A percentile compares a stretch with the other conserved stretches of the same genome.
Conservation (phyloP, 306 rosid genomes). For the Dryas alaskensis region DNA sequence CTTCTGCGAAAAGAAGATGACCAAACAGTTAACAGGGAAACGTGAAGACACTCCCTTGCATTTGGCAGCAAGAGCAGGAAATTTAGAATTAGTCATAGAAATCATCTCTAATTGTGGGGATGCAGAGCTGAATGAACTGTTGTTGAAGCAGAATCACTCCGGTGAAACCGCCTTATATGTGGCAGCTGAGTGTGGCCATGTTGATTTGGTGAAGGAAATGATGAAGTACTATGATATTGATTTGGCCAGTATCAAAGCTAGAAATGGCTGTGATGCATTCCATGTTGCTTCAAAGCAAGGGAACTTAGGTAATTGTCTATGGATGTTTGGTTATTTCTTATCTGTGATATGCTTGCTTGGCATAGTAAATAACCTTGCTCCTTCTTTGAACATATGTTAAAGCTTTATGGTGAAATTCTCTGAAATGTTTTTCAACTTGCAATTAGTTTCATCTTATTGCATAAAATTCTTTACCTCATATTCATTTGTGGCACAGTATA, state of each 20-base stretch:
- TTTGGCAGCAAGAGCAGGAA: constrained; percentile 55
- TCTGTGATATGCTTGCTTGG: constrained; percentile 6
- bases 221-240: constrained; percentile 48
- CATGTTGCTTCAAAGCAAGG: constrained; percentile 82
- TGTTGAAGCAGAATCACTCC: constrained; percentile 51
- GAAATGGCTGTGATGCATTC: constrained; percentile 70
- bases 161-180: constrained; percentile 67
- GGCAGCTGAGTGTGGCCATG: constrained; percentile 57
- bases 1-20: constrained; percentile 41
- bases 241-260: constrained; percentile 56
- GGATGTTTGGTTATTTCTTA: background rate
- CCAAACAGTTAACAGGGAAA: constrained; percentile 54
- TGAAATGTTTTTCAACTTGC: background rate
- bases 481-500: background rate
- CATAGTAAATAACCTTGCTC: constrained; percentile 1
- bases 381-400: constrained; percentile 15
- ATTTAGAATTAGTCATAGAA: constrained; percentile 46
- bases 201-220: constrained; percentile 54
- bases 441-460: background rate
- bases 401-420: background rate
- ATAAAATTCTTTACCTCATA: background rate
- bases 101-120: constrained; percentile 46
- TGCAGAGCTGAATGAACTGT: constrained; percentile 49
- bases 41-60: constrained; percentile 58
- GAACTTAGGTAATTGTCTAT: constrained; percentile 47